Evolutionary conservation across 2,329 filamentous ascomycete genomes (phyloP).

Genomic region (Cytospora piceae): DNA sequence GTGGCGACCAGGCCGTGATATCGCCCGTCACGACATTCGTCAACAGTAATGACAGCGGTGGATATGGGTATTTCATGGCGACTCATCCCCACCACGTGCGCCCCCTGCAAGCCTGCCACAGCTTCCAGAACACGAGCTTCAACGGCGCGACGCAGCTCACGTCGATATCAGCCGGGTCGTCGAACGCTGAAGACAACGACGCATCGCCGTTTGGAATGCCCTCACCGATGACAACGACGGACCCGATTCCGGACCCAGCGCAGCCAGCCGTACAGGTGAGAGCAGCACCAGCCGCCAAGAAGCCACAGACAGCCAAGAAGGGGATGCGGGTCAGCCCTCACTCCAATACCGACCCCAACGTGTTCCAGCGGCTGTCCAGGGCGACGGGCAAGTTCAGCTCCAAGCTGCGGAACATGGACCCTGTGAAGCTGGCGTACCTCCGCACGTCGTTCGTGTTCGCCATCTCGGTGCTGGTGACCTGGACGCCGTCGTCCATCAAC

Average conservation of each 20-base stretch:
- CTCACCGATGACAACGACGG: slow-evolving; percentile 12
- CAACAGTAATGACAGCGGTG: slow-evolving; percentile 12
- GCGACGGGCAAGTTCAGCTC: slow-evolving; percentile 32
- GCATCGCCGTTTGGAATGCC: slow-evolving; percentile 15
- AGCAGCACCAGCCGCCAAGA: not conserved
- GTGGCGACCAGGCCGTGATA: not conserved
- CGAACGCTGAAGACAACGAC: slow-evolving; percentile 13
- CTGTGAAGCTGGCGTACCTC: slow-evolving; percentile 63
- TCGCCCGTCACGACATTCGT: slow-evolving; percentile 12
- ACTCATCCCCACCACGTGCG: not conserved
- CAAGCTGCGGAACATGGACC: slow-evolving; percentile 52
- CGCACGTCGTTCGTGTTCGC: slow-evolving; percentile 65
- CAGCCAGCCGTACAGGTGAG: not conserved
- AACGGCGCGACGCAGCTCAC: slow-evolving; percentile 27
- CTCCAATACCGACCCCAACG: slow-evolving; percentile 1
- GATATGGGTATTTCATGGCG: not conserved
- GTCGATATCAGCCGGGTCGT: slow-evolving; percentile 19
- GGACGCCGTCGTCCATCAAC: slow-evolving; percentile 73
- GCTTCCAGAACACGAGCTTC: slow-evolving; percentile 25
- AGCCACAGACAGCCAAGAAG: not conserved
- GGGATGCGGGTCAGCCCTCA: slow-evolving; percentile 4
- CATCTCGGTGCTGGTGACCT: slow-evolving; percentile 63
- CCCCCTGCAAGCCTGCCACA: not conserved
- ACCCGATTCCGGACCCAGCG: not conserved
- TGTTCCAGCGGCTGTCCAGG: slow-evolving; percentile 28